Percentiles rank a stretch among this genome's conserved stretches.
phyloP scores from a whole-genome alignment of 2,329 filamentous ascomycete species.

The Monilinia fructigena region DNA sequence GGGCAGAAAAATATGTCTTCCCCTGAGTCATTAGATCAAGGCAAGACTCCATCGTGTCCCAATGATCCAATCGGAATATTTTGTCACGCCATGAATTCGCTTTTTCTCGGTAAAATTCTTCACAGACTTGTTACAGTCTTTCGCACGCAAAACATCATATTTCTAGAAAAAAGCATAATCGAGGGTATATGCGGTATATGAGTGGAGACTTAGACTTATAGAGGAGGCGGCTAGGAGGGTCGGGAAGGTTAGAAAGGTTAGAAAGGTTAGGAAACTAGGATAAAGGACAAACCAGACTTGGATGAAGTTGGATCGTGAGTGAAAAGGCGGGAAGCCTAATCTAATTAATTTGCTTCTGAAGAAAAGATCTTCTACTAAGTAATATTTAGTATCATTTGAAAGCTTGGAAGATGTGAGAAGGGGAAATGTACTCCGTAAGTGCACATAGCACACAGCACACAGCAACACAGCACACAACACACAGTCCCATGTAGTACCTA shows the following conservation, averaged over 20 bases:
- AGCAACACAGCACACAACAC: too few species aligned
- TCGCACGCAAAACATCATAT: constrained; percentile 12
- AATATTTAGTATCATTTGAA: background rate
- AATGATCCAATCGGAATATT: constrained; percentile 14
- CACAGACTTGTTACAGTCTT: background rate
- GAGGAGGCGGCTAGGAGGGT: too few species aligned
- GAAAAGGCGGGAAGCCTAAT: constrained; percentile 3
- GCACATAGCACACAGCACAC: too few species aligned
- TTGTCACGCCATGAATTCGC: constrained; percentile 5
- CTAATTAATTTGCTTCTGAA: too few species aligned
- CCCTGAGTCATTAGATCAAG: constrained; percentile 9
- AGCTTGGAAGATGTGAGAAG: constrained; percentile 8
- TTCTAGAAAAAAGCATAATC: constrained; percentile 15
- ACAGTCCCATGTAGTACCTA: too few species aligned
- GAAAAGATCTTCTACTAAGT: constrained; percentile 9
- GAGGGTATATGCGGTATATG: constrained; percentile 17
- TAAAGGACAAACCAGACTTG: background rate
- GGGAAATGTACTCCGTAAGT: background rate
- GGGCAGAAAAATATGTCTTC: background rate
- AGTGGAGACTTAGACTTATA: background rate
- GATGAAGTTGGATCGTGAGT: background rate
- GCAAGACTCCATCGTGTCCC: background rate
- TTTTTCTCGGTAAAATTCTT: constrained; percentile 11
- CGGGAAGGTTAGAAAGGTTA: too few species aligned
- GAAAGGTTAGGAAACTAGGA: too few species aligned